These are phyloP conservation scores for Rhododendron ferrugineum DNA, from an alignment of 148 eudicot genomes.

Conservation along the genomic window DNA sequence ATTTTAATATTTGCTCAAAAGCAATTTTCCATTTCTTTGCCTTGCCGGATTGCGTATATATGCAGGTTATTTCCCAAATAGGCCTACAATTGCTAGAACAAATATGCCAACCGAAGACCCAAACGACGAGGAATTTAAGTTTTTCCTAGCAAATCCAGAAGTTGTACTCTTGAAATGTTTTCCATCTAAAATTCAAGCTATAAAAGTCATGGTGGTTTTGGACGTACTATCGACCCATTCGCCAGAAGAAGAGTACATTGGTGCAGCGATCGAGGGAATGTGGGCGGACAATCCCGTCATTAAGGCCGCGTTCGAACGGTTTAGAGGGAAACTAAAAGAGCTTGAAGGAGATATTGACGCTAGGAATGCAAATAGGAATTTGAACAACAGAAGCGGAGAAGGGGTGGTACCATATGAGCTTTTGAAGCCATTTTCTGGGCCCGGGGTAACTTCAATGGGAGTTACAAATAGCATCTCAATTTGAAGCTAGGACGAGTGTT, in stretches of 20 bases:
- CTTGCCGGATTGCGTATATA: neutral
- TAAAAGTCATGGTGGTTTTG: constrained; percentile 46
- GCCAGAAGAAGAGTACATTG: constrained; percentile 73
- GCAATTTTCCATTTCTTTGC: too few species aligned
- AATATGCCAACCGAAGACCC: constrained; percentile 66
- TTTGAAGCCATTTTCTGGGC: constrained; percentile 59
- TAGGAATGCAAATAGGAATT: constrained; percentile 33
- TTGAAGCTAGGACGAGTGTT: constrained; percentile 1
- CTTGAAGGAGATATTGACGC: constrained; percentile 54
- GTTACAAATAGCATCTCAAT: constrained; percentile 76
- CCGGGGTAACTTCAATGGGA: constrained; percentile 71
- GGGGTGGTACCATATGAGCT: constrained; percentile 64
- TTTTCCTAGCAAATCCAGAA: constrained; percentile 39
- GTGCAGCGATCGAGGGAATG: constrained; percentile 35
- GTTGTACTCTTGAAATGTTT: constrained; percentile 31
- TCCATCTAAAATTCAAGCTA: constrained; percentile 61
- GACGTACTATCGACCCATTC: constrained; percentile 62
- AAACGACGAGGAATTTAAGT: constrained; percentile 23
- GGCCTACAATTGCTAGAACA: constrained; percentile 56
- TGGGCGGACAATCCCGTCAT: constrained; percentile 39
- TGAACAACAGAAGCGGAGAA: constrained; percentile 57
- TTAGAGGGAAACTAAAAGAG: constrained; percentile 35
- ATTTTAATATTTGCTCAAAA: too few species aligned
- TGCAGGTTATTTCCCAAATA: constrained; percentile 32
- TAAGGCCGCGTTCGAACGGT: constrained; percentile 50